phyloP scores from a whole-genome alignment of 2,329 filamentous ascomycete genomes.

The Penicillium nordicum region DNA sequence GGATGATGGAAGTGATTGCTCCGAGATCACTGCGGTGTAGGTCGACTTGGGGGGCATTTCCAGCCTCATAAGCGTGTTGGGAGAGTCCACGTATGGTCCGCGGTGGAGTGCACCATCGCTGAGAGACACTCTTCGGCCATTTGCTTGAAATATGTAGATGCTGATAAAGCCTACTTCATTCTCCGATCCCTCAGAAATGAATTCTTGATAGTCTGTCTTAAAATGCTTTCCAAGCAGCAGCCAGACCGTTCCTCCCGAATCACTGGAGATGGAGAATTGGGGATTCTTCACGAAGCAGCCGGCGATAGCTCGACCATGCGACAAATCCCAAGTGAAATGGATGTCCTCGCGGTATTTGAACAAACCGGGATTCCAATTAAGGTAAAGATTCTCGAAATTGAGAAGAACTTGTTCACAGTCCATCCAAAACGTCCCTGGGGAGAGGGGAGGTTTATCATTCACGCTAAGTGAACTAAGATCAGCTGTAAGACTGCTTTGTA shows the following conservation, averaged over 20 bases:
- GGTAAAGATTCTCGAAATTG: conserved; percentile 90
- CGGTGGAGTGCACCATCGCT: conserved; percentile 68
- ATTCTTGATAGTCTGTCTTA: conserved; percentile 59
- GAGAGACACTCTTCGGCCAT: conserved; percentile 69
- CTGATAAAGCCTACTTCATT: conserved; percentile 76
- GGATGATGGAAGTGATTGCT: conserved; percentile 70
- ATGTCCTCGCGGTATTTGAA: conserved; percentile 81
- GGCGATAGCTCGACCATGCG: conserved; percentile 54
- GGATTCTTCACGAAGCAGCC: conserved; percentile 70
- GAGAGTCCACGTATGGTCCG: conserved; percentile 88
- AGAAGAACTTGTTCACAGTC: conserved; percentile 80
- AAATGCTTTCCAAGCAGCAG: conserved; percentile 85
- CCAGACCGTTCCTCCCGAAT: conserved; percentile 66
- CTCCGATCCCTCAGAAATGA: conserved; percentile 41
- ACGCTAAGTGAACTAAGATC: conserved; percentile 11
- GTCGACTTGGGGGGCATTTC: conserved; percentile 52
- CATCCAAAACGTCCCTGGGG: conserved; percentile 89
- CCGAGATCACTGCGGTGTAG: conserved; percentile 68
- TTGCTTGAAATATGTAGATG: conserved; percentile 72
- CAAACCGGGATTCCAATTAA: conserved; percentile 92
- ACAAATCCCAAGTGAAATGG: conserved; percentile 80
- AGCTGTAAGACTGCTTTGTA: conserved; percentile 10
- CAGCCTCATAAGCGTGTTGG: conserved; percentile 80
- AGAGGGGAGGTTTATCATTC: conserved; percentile 23
- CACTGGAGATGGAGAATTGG: conserved; percentile 55